phyloP scores from a whole-genome alignment of 2,329 filamentous ascomycete genomes.

The Akanthomyces uredinophilus region DNA sequence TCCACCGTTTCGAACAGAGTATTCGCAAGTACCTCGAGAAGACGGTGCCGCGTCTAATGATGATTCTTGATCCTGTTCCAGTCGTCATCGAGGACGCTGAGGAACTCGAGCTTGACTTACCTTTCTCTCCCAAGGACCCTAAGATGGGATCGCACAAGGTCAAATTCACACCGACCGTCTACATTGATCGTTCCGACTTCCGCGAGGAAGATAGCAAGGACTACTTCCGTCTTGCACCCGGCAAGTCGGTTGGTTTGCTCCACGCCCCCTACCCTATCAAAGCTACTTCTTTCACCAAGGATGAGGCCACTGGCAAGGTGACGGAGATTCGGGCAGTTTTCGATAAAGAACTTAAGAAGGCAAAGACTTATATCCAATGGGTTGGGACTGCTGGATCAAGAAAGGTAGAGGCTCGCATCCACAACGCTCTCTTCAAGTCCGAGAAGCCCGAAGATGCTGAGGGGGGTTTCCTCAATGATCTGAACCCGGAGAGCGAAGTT shows the following conservation, averaged over 20 bases:
- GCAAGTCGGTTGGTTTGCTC: constrained; percentile 65
- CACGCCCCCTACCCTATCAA: constrained; percentile 63
- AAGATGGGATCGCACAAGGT: constrained; percentile 57
- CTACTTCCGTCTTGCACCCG: constrained; percentile 69
- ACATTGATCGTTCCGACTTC: constrained; percentile 78
- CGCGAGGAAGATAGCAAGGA: constrained; percentile 63
- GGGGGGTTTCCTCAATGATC: constrained; percentile 75
- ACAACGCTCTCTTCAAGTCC: constrained; percentile 81
- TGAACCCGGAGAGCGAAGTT: constrained; percentile 79
- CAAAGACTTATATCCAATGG: constrained; percentile 90
- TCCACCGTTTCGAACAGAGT: constrained; percentile 76
- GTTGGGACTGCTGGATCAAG: constrained; percentile 61
- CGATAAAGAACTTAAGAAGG: constrained; percentile 65
- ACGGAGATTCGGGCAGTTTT: constrained; percentile 54
- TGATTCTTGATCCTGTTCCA: constrained; percentile 79
- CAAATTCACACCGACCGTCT: constrained; percentile 69
- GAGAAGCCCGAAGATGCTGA: constrained; percentile 73
- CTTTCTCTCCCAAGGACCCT: constrained; percentile 79
- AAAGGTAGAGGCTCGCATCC: constrained; percentile 69
- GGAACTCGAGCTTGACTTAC: constrained; percentile 57
- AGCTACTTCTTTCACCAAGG: constrained; percentile 60
- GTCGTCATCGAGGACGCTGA: constrained; percentile 77
- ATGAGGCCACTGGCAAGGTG: constrained; percentile 54
- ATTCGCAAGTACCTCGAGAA: constrained; percentile 82
- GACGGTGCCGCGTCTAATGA: constrained; percentile 82